phyloP scores from a whole-genome alignment of 169 alveolate species.

The Neospora caninum region DNA sequence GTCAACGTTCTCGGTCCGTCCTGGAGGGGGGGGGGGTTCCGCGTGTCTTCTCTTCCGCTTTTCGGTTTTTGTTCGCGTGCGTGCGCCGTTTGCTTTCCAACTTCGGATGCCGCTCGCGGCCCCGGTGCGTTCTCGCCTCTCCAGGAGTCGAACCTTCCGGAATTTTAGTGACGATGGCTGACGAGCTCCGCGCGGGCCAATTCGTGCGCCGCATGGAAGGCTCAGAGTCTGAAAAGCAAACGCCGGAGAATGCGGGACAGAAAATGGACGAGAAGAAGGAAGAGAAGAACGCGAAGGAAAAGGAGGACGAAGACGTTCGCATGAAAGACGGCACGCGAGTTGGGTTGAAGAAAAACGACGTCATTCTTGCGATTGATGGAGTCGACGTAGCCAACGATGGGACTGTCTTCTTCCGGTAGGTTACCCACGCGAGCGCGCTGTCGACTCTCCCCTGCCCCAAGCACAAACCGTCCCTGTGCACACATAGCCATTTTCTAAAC shows the following conservation, averaged over 20 bases:
- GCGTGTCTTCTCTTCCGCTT: too few relatives aligned
- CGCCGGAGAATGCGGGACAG: not conserved
- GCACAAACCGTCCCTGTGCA: not conserved
- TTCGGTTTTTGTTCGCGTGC: too few relatives aligned
- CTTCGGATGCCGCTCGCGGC: too few relatives aligned
- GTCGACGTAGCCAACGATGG: constrained; percentile 86
- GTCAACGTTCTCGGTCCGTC: too few relatives aligned
- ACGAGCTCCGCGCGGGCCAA: constrained; percentile 45
- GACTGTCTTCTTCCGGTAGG: constrained; percentile 81
- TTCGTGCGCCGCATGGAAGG: not conserved
- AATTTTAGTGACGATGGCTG: constrained; percentile 74
- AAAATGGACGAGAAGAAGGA: not conserved
- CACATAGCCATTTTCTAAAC: too few relatives aligned
- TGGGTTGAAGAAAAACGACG: constrained; percentile 74
- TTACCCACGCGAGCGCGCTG: not conserved
- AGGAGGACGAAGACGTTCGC: not conserved
- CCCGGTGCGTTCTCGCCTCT: too few relatives aligned
- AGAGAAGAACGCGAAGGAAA: not conserved
- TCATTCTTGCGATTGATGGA: constrained; percentile 80
- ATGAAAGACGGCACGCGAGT: constrained; percentile 23
- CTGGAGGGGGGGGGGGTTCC: too few relatives aligned
- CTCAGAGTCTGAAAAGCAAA: not conserved
- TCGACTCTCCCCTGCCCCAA: not conserved
- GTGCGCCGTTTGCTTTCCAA: too few relatives aligned
- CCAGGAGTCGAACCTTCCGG: constrained; percentile 76